Evolutionary conservation across 441 rosid species (phyloP).

Genomic region (Gossypium gossypioides): DNA sequence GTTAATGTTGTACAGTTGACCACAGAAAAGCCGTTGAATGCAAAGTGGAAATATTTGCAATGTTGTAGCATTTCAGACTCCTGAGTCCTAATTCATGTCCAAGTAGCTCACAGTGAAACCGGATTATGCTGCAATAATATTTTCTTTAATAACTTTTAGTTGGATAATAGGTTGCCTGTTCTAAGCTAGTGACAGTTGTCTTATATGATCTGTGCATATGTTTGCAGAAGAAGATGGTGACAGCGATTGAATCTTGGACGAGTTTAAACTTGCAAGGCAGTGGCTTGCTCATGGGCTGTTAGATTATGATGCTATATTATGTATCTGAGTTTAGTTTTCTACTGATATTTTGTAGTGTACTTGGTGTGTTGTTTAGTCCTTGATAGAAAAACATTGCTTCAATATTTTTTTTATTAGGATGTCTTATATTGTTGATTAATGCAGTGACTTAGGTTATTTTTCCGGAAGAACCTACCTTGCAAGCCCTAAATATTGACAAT

Average conservation of each 20-base stretch:
- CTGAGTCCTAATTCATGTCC: background rate
- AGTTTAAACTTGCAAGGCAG: slow-evolving; percentile 14
- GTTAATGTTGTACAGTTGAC: background rate
- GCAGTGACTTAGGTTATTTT: background rate
- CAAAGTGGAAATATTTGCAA: background rate
- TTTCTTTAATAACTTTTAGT: background rate
- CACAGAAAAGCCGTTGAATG: background rate
- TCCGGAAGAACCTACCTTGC: background rate
- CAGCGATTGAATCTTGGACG: slow-evolving; percentile 28
- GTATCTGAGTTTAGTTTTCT: background rate
- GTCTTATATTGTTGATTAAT: background rate
- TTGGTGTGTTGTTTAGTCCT: slow-evolving; percentile 8
- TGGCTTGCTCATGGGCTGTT: slow-evolving; percentile 3
- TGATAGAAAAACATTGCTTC: slow-evolving; percentile 1
- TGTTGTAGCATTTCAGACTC: background rate
- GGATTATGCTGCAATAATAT: background rate
- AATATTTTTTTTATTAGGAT: slow-evolving; percentile 1
- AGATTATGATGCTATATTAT: slow-evolving; percentile 11
- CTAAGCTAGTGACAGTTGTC: background rate
- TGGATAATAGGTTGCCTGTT: background rate
- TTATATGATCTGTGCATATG: background rate
- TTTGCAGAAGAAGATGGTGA: slow-evolving; percentile 37
- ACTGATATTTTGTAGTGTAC: slow-evolving; percentile 2
- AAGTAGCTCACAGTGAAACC: background rate
- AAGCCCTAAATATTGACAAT: background rate